Evolutionary conservation across 2,329 filamentous ascomycete genomes (phyloP), one percentile per base, ranked within the genome.

Genomic region (Hymenoscyphus occultus): DNA sequence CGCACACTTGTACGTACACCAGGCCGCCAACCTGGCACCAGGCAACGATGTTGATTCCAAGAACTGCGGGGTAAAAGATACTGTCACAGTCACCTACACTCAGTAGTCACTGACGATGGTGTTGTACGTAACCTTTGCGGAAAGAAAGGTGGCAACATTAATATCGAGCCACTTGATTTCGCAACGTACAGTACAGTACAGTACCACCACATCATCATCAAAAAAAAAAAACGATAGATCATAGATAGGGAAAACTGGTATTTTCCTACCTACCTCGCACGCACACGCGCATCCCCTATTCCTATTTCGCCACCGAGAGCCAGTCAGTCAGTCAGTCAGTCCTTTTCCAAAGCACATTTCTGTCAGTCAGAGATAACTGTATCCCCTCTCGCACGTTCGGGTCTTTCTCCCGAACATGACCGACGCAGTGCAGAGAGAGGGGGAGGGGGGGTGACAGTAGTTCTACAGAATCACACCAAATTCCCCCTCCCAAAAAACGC

Each of bases 181-280:
- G 45, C 45, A 51, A n/a, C n/a, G 45, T 35, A 35, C 35, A 35
- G 35, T 35, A 35, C 22, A 22, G 22, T 22, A 22, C 22, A 1
- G 9, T 28, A 28, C 28, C 28, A 28, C 28, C 35, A 35, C 35
- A 10, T n/a, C 39, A 39, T 58, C 31, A 5, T n/a, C 22, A 28
- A 28, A 28, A 28, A 28, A 28, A 28, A 28, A 22, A 32, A 19
- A 39, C n/a, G 56, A 58, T 58, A 35, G 56, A 39, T 58, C 56
- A 58, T 58, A 58, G 56, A 58, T 58, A 58, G 32, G 56, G 56
- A 35, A 39, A 58, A 39, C 2, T 39, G 32, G n/a, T 19, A 51
- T 51, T 22, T 35, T 28, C 45, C 45, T 48, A n/a, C n/a, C 16
- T 48, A 16, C n/a, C 16, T 48, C 19, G 45, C 45, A 48, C 45